Conservation (phyloP, 1,284 basidiomycete genomes). For the Moniliella sp. region DNA sequence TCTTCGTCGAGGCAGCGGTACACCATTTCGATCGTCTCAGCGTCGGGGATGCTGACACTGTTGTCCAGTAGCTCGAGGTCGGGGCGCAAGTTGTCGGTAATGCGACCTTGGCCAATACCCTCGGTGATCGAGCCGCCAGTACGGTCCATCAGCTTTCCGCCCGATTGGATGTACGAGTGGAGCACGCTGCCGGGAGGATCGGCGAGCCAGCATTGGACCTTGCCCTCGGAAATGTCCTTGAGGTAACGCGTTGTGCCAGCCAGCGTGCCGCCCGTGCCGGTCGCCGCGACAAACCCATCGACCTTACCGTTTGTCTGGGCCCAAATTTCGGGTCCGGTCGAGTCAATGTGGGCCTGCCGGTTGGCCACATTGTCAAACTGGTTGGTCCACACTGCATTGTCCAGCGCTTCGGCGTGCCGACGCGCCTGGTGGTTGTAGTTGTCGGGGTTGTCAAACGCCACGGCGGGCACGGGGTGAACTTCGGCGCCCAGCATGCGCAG, state of each 20-base stretch:
- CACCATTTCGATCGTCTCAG: constrained; percentile 74
- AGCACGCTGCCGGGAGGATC: constrained; percentile 89
- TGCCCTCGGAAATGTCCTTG: constrained; percentile 60
- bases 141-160: constrained; percentile 52
- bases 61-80: constrained; percentile 61
- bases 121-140: constrained; percentile 77
- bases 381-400: constrained; percentile 96
- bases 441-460: constrained; percentile 77
- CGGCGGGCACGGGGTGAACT: constrained; percentile 81
- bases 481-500: constrained; percentile 89
- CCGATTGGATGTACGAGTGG: constrained; percentile 61
- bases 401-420: constrained; percentile 55
- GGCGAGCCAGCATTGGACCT: constrained; percentile 73
- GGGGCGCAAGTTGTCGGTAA: constrained; percentile 77
- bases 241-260: constrained; percentile 68
- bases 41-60: constrained; percentile 66
- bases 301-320: constrained; percentile 52
- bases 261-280: constrained; percentile 84
- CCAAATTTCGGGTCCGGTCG: constrained; percentile 94
- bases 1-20: constrained; percentile 79
- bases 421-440: constrained; percentile 98
- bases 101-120: constrained; percentile 88
- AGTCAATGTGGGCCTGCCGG: constrained; percentile 61
- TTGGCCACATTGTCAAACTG: constrained; percentile 90
- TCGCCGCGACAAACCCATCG: constrained; percentile 77